Evolutionary conservation across 306 rosid genomes (phyloP), one percentile per base, ranked within the genome.

Genomic region (Malus asiatica): DNA sequence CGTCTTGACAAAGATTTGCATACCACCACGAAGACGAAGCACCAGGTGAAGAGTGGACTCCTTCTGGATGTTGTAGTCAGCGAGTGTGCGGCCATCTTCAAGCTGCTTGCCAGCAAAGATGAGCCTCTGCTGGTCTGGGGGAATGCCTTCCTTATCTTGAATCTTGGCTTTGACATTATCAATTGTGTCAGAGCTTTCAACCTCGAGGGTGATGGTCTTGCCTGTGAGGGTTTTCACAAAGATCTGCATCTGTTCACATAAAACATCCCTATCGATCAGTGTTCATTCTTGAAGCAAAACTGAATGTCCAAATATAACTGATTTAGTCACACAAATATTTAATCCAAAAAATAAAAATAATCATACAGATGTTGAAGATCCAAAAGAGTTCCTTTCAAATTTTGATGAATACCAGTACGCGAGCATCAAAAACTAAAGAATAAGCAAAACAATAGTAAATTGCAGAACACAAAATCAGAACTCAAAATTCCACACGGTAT

Each of bases 31-130:
- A 5, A 77, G 80, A 4, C 70, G 48, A 1, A 77, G 45, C 75
- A 77, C 80, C 38, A 77, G n/a, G 70, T 77, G 80, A 2, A 77
- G 75, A 19, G 80, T 77, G 25, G 80, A 77, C 61, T 77, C 80
- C 20, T 68, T 76, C 19, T 76, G 79, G 23, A 76, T 76, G 51
- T 76, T 66, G 29, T 76, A 66, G 3, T 76, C 79, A 2, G 79
- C 73, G 1, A 76, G 64, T 1, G 79, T 76, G 1, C 73, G 64
- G 3, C 79, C 79, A 19, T 76, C 79, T 66, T 76, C 79, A 4
- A 76, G 71, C 66, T 76, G 79, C 38, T 76, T 76, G 9, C 79
- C 79, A 51, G 73, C 79, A 66, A 76, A 76, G 14, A 77, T 77
- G 1, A 77, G 63, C 27, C 80, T 63, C 18, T 77, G 75, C 80